Evolutionary conservation across 73 alveolate genomes (phyloP), one percentile per base, ranked within the genome.

Genomic region (Paramecium sexaurelia): DNA sequence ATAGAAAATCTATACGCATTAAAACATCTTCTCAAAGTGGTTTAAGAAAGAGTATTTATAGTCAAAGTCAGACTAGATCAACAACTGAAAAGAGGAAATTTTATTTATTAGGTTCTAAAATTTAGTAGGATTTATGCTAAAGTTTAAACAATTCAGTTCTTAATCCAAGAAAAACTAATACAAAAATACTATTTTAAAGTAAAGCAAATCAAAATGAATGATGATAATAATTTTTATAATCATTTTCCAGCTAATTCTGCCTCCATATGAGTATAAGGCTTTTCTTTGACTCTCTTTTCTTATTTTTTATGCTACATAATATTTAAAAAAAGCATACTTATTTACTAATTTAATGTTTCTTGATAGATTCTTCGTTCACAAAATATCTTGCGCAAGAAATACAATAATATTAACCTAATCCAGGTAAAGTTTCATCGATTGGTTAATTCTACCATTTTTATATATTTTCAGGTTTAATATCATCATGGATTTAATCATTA

Each of bases 401-500:
- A 57, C 97, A 94, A 92, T 94, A 94, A 92, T 68, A 75, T 87
- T 94, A 92, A 0, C 97, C 97, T 85, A 94, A 90, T 29, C 97
- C 97, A 17, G 97, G 97, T 78, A 94, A 83, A 17, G 92, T 94
- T 94, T 94, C 97, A 92, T 94, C 94, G 36, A 94, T 92, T 85
- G 82, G 92, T 66, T 92, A 56, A 39, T 92, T 69, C 36, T 75
- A 17, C 91, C 90, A 92, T 92, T 92, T 92, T 67, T 88, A 75
- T 40, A 75, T 56, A 55, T 94, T 94, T 75, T 94, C 93, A 1
- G 97, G 97, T 39, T 94, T 92, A 41, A 94, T 88, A 78, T 94
- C 97, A 37, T 94, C 95, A 9, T 92, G 94, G 2, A 94, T 87
- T 68, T 94, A 85, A 55, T 94, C 97, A 7, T 88, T 73, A 86